Percentiles rank a stretch among this genome's conserved stretches.
These are phyloP conservation scores for Plasmodium coatneyi DNA, from an alignment of 169 alveolate genomes.

Conservation along the genomic window DNA sequence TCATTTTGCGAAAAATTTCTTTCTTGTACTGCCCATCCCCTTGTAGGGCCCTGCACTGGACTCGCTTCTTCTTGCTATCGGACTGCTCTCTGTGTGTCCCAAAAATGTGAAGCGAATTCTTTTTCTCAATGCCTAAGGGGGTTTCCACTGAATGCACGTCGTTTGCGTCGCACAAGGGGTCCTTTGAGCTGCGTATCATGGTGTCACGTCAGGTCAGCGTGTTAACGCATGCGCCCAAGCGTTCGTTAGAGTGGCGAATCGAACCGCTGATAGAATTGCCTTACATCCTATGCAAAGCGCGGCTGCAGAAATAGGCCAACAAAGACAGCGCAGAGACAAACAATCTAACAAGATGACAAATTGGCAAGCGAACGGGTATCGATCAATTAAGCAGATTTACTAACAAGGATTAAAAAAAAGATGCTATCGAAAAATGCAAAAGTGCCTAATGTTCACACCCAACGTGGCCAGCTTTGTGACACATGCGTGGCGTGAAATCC, in stretches of 20 bases:
- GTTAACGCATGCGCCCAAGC: neutral
- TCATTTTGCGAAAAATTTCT: slow-evolving; percentile 27
- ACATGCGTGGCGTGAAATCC: neutral
- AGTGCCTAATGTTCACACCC: neutral
- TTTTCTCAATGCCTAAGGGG: neutral
- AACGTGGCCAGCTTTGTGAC: slow-evolving; percentile 20
- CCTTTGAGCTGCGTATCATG: slow-evolving; percentile 7
- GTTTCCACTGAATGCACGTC: neutral
- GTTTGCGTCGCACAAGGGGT: slow-evolving; percentile 17
- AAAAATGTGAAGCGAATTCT: neutral
- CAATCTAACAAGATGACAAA: neutral
- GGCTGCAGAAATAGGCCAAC: neutral
- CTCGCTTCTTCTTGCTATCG: slow-evolving; percentile 16
- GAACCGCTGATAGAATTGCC: neutral
- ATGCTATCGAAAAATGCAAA: neutral
- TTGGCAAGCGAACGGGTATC: neutral
- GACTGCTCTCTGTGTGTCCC: neutral
- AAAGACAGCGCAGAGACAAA: neutral
- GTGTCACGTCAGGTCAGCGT: neutral
- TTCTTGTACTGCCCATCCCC: neutral
- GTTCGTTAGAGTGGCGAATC: neutral
- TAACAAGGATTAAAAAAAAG: slow-evolving; percentile 6
- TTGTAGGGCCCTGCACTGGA: neutral
- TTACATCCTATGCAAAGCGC: neutral
- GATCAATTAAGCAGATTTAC: neutral